Percentiles rank a stretch among this genome's conserved stretches.
Evolutionary conservation across 1,284 basidiomycete genomes (phyloP).

Genomic region (Malassezia vespertilionis): DNA sequence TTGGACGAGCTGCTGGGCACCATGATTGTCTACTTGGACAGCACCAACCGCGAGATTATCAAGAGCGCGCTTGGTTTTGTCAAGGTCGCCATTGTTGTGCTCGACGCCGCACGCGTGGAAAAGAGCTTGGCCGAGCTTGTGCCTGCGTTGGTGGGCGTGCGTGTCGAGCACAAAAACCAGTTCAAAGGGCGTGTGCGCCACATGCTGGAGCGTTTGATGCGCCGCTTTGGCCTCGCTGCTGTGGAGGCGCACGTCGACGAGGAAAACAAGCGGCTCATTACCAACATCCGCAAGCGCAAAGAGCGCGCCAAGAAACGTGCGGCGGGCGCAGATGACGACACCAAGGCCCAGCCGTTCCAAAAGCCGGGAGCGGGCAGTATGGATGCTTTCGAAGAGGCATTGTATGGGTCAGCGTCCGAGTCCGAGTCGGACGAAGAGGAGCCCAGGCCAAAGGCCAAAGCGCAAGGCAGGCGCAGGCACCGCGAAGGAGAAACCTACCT

Average conservation of each 20-base stretch:
- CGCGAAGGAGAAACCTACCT: constrained; percentile 53
- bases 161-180: constrained; percentile 95
- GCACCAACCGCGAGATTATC: constrained; percentile 92
- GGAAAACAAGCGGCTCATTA: constrained; percentile 65
- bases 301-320: constrained; percentile 57
- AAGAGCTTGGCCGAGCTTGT: constrained; percentile 69
- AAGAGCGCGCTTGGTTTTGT: constrained; percentile 89
- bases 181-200: constrained; percentile 95
- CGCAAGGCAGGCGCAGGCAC: background rate
- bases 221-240: constrained; percentile 77
- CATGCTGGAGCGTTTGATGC: constrained; percentile 88
- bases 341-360: constrained; percentile 1
- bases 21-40: constrained; percentile 75
- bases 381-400: constrained; percentile 44
- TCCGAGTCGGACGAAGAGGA: constrained; percentile 28
- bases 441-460: background rate
- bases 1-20: constrained; percentile 77
- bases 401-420: constrained; percentile 40
- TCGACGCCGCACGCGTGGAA: constrained; percentile 61
- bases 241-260: constrained; percentile 58
- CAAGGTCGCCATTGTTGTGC: constrained; percentile 81
- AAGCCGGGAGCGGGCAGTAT: background rate
- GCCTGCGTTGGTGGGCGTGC: constrained; percentile 76
- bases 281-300: constrained; percentile 82
- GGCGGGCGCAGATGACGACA: constrained; percentile 49